Evolutionary conservation across 1,284 basidiomycete genomes (phyloP), one percentile per base, ranked within the genome.

Genomic region (Vanrija sp.): DNA sequence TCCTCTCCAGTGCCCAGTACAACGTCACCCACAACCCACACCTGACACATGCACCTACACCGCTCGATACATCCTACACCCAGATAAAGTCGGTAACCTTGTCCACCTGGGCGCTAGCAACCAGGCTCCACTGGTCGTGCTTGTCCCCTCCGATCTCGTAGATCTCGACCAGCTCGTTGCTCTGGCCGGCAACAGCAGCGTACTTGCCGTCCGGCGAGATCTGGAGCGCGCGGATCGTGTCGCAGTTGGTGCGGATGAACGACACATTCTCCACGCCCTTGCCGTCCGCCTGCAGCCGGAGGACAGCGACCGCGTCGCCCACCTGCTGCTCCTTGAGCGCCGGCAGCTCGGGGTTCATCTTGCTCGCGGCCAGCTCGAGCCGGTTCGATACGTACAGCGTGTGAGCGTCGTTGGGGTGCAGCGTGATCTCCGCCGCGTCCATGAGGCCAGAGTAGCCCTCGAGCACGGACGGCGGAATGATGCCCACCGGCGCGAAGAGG

Each of bases 51-150:
- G 10, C 34, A 34, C 34, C 4, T 12, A 15, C 34, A 14, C 9
- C 9, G 2, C 26, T 18, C 25, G 16, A 10, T 7, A 21, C 15
- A n/a, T 8, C 51, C 54, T 53, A 73, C 16, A 73, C 43, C 68
- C 71, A 75, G 9, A 62, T 60, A 46, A 72, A 58, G 53, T 70
- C 68, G 3, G 69, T 72, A 16, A 80, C 77, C 68, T 84, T 84
- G 15, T 80, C 82, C 10, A 88, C 68, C 55, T 82, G 81, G 80
- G 86, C 88, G 61, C 87, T 83, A 19, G 83, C 80, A 6, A 86
- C 82, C 18, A 72, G 49, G 38, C 63, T 67, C 67, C 71, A 71
- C 60, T 67, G 57, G 40, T 67, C 65, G 8, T 69, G 69, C 8
- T 61, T 40, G 53, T 64, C 57, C 0, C 68, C 68, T 3, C 55